Conservation (phyloP, 345 rosid species). For the Nephelium lappaceum region DNA sequence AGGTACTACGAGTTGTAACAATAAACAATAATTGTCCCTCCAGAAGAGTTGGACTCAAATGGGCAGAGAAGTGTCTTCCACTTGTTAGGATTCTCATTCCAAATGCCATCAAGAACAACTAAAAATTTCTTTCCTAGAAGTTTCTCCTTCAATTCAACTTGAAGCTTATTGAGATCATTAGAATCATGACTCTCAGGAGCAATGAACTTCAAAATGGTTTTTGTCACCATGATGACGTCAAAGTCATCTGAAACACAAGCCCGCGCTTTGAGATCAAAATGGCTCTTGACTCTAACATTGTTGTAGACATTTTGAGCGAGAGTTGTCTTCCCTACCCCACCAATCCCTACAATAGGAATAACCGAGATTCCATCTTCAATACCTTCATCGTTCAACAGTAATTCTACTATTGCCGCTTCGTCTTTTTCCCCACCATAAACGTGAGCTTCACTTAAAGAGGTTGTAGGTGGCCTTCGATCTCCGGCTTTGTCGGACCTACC, state of each 20-base stretch:
- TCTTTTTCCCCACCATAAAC: conserved; percentile 26
- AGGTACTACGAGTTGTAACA: not conserved
- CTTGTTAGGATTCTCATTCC: conserved; percentile 15
- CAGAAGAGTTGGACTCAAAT: not conserved
- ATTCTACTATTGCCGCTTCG: not conserved
- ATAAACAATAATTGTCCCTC: conserved; percentile 15
- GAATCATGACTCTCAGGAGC: not conserved
- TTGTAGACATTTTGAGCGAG: conserved; percentile 30
- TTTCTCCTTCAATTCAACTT: conserved; percentile 7
- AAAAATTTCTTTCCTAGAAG: conserved; percentile 19
- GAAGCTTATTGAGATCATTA: conserved; percentile 24
- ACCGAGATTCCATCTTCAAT: not conserved
- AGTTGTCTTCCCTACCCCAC: conserved; percentile 34
- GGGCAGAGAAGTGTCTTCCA: not conserved
- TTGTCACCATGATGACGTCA: conserved; percentile 17
- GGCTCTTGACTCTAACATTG: not conserved
- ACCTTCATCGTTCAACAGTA: not conserved
- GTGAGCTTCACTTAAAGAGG: conserved; percentile 7
- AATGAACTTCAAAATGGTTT: not conserved
- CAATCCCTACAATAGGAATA: conserved; percentile 30
- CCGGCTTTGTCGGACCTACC: not conserved
- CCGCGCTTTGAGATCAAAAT: conserved; percentile 26
- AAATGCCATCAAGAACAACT: conserved; percentile 30
- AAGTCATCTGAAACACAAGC: conserved; percentile 22
- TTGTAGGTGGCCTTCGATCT: no score